Percentiles rank a stretch among this genome's conserved stretches.
Evolutionary conservation across 176 grass and related monocot genomes (phyloP).

Genomic region (Rhipidocladum racemiflorum): DNA sequence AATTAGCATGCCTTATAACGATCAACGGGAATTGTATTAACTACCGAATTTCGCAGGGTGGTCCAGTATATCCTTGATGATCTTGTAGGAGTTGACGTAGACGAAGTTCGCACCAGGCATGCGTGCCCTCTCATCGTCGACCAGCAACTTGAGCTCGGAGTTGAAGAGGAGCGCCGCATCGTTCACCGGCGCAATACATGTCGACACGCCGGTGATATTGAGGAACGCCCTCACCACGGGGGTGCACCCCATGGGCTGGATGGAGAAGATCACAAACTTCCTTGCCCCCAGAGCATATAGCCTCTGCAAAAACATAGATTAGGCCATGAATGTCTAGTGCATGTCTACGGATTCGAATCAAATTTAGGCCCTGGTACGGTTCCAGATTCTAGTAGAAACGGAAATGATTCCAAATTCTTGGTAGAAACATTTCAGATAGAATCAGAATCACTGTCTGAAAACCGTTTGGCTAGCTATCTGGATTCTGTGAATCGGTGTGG

Average conservation of each 20-base stretch:
- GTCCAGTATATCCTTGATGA: constrained; percentile 44
- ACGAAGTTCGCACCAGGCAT: constrained; percentile 50
- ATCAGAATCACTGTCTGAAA: too few relatives aligned
- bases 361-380: too few relatives aligned
- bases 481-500: too few relatives aligned
- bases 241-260: constrained; percentile 59
- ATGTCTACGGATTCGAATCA: neutral
- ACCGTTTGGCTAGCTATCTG: too few relatives aligned
- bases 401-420: too few relatives aligned
- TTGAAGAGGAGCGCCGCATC: constrained; percentile 54
- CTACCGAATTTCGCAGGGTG: constrained; percentile 34
- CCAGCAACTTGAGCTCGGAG: constrained; percentile 28
- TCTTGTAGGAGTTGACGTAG: constrained; percentile 48
- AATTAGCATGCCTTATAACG: too few relatives aligned
- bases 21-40: too few relatives aligned
- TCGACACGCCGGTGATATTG: constrained; percentile 1
- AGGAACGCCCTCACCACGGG: constrained; percentile 43
- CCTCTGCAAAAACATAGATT: constrained; percentile 24
- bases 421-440: too few relatives aligned
- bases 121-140: neutral
- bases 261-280: constrained; percentile 65
- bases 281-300: constrained; percentile 51
- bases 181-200: constrained; percentile 54
- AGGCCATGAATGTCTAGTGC: neutral
- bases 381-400: too few relatives aligned